Base-by-base conservation (phyloP, 805 yeast genomes). In the Barnettozyma sp. region DNA sequence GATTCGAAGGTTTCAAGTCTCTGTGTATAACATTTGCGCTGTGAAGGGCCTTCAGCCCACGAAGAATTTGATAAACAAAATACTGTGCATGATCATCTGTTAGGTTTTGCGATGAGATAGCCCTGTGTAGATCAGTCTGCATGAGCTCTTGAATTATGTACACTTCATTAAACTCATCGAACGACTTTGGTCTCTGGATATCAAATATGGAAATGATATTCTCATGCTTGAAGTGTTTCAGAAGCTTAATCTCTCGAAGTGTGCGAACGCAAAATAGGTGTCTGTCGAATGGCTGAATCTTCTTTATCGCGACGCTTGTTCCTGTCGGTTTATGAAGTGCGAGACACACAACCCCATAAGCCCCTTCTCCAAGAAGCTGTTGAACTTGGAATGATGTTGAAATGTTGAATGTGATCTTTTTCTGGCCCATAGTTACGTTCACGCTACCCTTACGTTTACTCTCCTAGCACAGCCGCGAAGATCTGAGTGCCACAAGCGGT, bases 61-160 rank as follows among this genome's bases (percentile, higher is more conserved):
- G 68, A 41, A 90, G 63, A 0, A 94, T 85, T 60, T 90, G 97
- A 60, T 90, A 90, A 15, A 84, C 73, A 56, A 90, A 90, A 59
- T 87, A 87, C 58, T 90, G 97, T 49, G 88, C 79, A 58, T 90
- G 97, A 58, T 87, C 95, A 58, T 90, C 97, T 15, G 84, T 75
- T 35, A 90, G 66, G 38, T 73, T 73, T 60, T 90, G 97, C 2
- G 92, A 76, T 26, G 82, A 65, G 28, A 84, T 84, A 20, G 84
- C 92, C 32, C 85, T 68, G 56, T 83, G 92, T 44, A 84, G 63
- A 56, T 84, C 95, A 0, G 94, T 84, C 54, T 84, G 92, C 92
- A 84, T 84, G 45, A 84, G 63, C 52, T 84, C 94, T 59, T 84
- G 92, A 42, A 82, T 83, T 30, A 90, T 67, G 58, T 90, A 90